Base-by-base conservation (phyloP, 1,284 basidiomycete species). In the Ceratobasidium sp. region DNA sequence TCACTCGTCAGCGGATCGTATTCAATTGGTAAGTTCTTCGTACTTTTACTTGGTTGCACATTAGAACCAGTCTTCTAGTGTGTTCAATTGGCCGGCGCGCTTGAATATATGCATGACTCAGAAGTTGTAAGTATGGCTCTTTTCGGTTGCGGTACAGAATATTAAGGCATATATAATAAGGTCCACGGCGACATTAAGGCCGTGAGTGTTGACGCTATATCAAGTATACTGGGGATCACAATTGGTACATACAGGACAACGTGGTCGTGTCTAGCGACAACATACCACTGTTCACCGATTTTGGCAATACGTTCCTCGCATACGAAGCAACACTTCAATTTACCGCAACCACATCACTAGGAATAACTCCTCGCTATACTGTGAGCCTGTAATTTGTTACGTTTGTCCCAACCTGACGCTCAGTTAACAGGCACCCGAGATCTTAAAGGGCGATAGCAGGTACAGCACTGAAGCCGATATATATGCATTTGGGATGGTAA, bases 401-500 rank as follows among this genome's bases (percentile, higher is more conserved):
- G 35, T 10, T 28, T 20, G 7, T n/a, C 26, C 13, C 13, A 17
- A n/a, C 11, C 26, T 51, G 13, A 66, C 37, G 3, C 49, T 23
- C 33, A 10, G 20, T 23, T 11, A 7, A 33, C 33, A 75, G 71
- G 71, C 71, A 8, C 71, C 71, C 0, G 71, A 75, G 17, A 37
- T 74, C 13, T 17, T 74, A 10, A 31, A 53, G 2, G 60, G 33
- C 5, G 23, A 17, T 7, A 45, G 47, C 23, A 37, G 47, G 26
- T 31, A n/a, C 20, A 74, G 56, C 17, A 17, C 39, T 23, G 20
- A 49, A 28, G 23, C 60, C 28, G 71, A 74, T 42, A 64, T 74
- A 26, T 74, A 74, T 54, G 45, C 71, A 17, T 49, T 74, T 39
- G 71, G 60, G 54, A 74, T 74, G 71, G 71, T 74, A 33, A 45